Base-by-base conservation (phyloP, 176 grass and related monocot genomes). In the Rhynchospora tenuis region DNA sequence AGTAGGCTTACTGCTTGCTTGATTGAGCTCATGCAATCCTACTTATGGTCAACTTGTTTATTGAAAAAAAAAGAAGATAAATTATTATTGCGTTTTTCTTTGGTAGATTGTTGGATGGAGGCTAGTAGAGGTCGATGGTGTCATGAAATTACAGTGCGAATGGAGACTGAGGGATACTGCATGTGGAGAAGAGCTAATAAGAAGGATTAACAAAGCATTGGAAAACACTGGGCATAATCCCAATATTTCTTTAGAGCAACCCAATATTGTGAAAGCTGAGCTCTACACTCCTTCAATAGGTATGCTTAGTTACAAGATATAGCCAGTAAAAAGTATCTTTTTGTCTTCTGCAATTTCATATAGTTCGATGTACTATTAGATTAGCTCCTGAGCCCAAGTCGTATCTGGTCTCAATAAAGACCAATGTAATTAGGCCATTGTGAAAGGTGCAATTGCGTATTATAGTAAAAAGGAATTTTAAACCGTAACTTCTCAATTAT, bases 151-250 rank as follows among this genome's bases (percentile, higher is more conserved):
- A 29, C 84, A 91, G 72, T 98, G 92, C 84, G 48, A 90, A 11
- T 98, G 95, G 95, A 98, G 88, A 80, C 85, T 98, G 66, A 88
- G 89, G 45, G 95, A 91, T 77, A 83, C 90, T 84, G 60, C 72
- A 20, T 90, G 89, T 64, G 92, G 88, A 3, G 63, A 84, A 51
- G 89, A 98, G 78, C 92, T 95, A 64, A 38, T 95, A 9, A 74
- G 61, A 76, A 90, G 95, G 89, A 98, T 98, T 86, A 50, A 63
- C 83, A 63, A 59, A 57, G 64, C 87, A 12, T 80, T 89, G 62
- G 86, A 91, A 1, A 84, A 83, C 45, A 73, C 85, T 23, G 90
- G 38, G 7, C 88, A 97, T 60, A 78, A 48, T 1, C 95, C 89
- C 27, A 84, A 28, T 52, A 86, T 98, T 38, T 20, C 9, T 38